These are phyloP conservation scores for Ophiostoma montium DNA, from an alignment of 2,329 filamentous ascomycete genomes.

Conservation along the genomic window DNA sequence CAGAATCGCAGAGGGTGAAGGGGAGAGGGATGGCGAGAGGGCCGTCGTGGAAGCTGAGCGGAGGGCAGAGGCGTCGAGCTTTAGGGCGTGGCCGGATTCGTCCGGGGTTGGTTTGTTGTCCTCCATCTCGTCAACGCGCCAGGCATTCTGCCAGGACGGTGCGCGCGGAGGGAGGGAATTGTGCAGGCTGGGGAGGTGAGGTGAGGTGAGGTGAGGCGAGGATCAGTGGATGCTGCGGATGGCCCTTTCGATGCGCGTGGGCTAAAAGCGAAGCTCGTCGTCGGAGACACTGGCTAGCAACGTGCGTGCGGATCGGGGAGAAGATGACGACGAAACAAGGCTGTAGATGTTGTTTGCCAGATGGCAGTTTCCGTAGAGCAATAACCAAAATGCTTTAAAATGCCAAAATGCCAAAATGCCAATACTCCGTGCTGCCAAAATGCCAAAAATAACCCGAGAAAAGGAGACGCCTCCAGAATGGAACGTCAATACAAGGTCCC, in stretches of 20 bases:
- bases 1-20: not conserved
- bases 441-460: not conserved
- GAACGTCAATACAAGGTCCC: not conserved
- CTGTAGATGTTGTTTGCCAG: not conserved
- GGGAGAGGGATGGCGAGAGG: not conserved
- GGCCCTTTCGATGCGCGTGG: not conserved
- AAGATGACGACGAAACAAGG: not conserved
- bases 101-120: slow-evolving; percentile 9
- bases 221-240: not conserved
- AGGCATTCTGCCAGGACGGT: slow-evolving; percentile 5
- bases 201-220: not conserved
- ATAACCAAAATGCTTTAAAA: too few species aligned
- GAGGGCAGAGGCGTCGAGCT: not conserved
- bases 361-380: not conserved
- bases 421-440: not conserved
- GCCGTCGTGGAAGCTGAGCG: not conserved
- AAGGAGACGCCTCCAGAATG: slow-evolving; percentile 3
- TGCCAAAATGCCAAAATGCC: not conserved
- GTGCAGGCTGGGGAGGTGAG: not conserved
- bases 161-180: not conserved
- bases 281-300: not conserved
- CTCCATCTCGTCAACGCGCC: slow-evolving; percentile 14
- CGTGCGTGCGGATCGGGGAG: too few species aligned
- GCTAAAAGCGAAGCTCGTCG: not conserved
- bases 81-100: slow-evolving; percentile 8